Evolutionary conservation across 768 basidiomycete genomes (phyloP).

Genomic region (Auriscalpium microsporum): DNA sequence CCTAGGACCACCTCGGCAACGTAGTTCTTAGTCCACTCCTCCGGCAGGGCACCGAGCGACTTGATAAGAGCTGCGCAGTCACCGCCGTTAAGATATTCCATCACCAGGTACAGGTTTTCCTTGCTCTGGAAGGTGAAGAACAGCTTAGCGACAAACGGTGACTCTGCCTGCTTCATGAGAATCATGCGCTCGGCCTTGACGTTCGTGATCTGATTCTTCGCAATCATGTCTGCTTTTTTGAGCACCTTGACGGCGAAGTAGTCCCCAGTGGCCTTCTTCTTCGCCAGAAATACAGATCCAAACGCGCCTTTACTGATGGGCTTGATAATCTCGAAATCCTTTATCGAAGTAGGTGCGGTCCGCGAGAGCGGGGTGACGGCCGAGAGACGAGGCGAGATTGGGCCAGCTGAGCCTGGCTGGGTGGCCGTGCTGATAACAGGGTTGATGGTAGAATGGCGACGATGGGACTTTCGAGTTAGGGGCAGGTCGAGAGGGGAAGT

Average conservation of each 20-base stretch:
- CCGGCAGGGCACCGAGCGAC: conserved; percentile 83
- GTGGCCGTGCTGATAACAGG: conserved; percentile 43
- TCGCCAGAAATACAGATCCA: conserved; percentile 95
- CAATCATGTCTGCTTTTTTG: conserved; percentile 99
- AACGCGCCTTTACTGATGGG: conserved; percentile 99
- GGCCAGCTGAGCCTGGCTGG: conserved; percentile 43
- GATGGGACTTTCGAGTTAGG: conserved; percentile 46
- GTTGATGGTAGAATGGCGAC: conserved; percentile 58
- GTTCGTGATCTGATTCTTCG: conserved; percentile 99
- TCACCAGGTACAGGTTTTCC: conserved; percentile 96
- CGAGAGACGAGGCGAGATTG: conserved; percentile 82
- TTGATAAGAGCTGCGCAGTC: conserved; percentile 98
- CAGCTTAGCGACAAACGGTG: conserved; percentile 94
- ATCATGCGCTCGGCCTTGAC: conserved; percentile 99
- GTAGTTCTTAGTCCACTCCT: conserved; percentile 96
- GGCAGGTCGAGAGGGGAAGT: conserved; percentile 45
- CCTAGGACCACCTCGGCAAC: conserved; percentile 94
- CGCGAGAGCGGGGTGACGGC: conserved; percentile 71
- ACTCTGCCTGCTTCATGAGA: conserved; percentile 98
- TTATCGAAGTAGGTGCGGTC: conserved; percentile 84
- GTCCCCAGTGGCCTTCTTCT: conserved; percentile 96
- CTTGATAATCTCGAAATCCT: conserved; percentile 99
- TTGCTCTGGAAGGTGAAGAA: conserved; percentile 99
- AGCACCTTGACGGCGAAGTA: conserved; percentile 99
- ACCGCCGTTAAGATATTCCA: conserved; percentile 98